Base-by-base conservation (phyloP, 208 protist species). In the Crithidia expoeki region DNA sequence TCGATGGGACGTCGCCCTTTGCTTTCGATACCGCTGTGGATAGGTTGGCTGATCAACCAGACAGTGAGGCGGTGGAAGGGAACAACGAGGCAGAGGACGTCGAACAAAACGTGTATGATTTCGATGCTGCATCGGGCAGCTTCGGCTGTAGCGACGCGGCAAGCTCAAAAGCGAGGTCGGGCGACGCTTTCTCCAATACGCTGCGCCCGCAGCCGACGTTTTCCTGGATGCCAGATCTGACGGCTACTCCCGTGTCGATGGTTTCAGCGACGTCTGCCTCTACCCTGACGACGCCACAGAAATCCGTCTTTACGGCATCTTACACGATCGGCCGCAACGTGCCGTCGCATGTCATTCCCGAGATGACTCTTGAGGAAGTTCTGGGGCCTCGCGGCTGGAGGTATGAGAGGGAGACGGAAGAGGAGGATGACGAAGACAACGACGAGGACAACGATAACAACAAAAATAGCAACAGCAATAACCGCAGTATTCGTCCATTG, bases 351-450 rank as follows among this genome's bases (percentile, higher is more conserved):
- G 27, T 0, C n/a, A 28, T 46, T 21, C 34, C 33, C 25, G 23
- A 40, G 33, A 44, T 75, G 52, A 3, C 42, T n/a, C 21, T 68
- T 21, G 52, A 75, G 42, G 53, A 68, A 6, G 52, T 68, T 4
- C 46, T 65, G 30, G 46, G 42, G 4, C 44, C 16, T 16, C 27
- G 42, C 10, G 21, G 42, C 11, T 21, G 38, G 23, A 6, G 27
- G 27, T 0, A 21, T 23, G 55, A 25, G 5, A 17, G 14, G 32
- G 52, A 9, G 4, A 16, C 23, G 50, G 30, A 60, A 27, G 32
- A 25, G n/a, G 34, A 5, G 0, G 52, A 38, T 14, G 33, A 9
- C 42, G 58, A 58, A 23, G 53, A 58, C 5, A 32, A 36, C 32
- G 19, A 42, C 2, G 28, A 56, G 27, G 25, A 42, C 17, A 14